Evolutionary conservation across 495 filamentous ascomycete species (phyloP).

Genomic region (Trypethelium eluteriae): DNA sequence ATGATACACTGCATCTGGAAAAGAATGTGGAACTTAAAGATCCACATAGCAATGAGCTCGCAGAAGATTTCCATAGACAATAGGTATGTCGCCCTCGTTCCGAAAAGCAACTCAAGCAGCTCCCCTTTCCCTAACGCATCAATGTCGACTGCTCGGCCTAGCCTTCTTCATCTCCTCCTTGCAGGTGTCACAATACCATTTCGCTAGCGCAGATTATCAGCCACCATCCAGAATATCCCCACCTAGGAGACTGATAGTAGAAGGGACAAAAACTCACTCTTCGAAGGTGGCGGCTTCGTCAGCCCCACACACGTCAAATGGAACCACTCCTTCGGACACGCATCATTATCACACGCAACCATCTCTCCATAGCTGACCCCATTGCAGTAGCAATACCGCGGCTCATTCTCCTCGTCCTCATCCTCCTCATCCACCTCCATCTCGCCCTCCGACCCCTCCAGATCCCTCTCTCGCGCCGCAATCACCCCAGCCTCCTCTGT

Average conservation of each 20-base stretch:
- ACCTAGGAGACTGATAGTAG: not conserved
- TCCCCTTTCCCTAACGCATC: too few species aligned
- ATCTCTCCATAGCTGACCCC: slow-evolving; percentile 92
- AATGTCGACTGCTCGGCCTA: slow-evolving; percentile 6
- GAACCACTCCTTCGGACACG: slow-evolving; percentile 90
- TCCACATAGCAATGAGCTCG: not conserved
- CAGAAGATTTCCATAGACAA: not conserved
- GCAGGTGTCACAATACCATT: slow-evolving; percentile 7
- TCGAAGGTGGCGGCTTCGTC: slow-evolving; percentile 58
- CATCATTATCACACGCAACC: slow-evolving; percentile 91
- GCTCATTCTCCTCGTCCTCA: slow-evolving; percentile 73
- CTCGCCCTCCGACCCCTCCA: slow-evolving; percentile 17
- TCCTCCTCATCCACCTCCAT: slow-evolving; percentile 43
- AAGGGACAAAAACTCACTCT: slow-evolving; percentile 6
- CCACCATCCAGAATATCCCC: not conserved
- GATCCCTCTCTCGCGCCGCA: too few species aligned
- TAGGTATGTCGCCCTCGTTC: too few species aligned
- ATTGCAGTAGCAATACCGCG: slow-evolving; percentile 88
- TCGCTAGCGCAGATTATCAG: not conserved
- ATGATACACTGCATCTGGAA: too few species aligned
- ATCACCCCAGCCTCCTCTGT: not conserved
- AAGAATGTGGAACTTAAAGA: not conserved
- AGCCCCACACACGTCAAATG: slow-evolving; percentile 88
- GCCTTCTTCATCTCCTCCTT: slow-evolving; percentile 10
- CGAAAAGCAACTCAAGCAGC: too few species aligned